Conservation (phyloP, 2,329 filamentous ascomycete species). For the Diplodia mutila region DNA sequence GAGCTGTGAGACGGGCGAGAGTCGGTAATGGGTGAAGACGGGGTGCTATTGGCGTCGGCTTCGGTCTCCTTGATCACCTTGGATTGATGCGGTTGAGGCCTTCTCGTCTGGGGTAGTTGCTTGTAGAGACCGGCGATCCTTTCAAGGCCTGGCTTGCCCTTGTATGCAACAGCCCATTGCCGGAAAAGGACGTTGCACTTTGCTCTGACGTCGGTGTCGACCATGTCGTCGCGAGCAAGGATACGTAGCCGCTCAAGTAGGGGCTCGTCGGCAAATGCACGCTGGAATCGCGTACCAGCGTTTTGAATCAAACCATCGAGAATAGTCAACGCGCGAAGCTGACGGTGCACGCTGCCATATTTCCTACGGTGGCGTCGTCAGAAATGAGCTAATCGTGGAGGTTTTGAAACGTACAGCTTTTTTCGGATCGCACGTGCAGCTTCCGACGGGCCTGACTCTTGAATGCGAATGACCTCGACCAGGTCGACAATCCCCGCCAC, state of each 20-base stretch:
- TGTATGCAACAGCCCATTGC: slow-evolving; percentile 84
- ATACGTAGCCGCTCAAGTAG: slow-evolving; percentile 88
- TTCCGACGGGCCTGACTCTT: slow-evolving; percentile 83
- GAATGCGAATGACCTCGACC: slow-evolving; percentile 90
- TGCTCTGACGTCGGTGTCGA: slow-evolving; percentile 81
- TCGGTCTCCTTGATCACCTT: slow-evolving; percentile 82
- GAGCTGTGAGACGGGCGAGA: slow-evolving; percentile 25
- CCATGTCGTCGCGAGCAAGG: slow-evolving; percentile 80
- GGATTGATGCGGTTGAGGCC: slow-evolving; percentile 71
- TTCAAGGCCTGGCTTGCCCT: slow-evolving; percentile 77
- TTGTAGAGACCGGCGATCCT: slow-evolving; percentile 78
- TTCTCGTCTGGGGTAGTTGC: slow-evolving; percentile 64
- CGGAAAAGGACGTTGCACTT: slow-evolving; percentile 88
- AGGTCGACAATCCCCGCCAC: slow-evolving; percentile 89
- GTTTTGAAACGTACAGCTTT: slow-evolving; percentile 68
- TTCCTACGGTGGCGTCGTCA: slow-evolving; percentile 59
- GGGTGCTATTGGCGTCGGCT: slow-evolving; percentile 69
- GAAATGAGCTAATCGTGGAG: neutral
- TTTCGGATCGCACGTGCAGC: slow-evolving; percentile 91
- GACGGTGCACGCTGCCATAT: slow-evolving; percentile 92
- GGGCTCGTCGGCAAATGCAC: slow-evolving; percentile 85
- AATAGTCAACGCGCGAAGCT: slow-evolving; percentile 84
- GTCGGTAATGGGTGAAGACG: slow-evolving; percentile 16
- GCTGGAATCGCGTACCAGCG: slow-evolving; percentile 83
- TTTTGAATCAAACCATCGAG: slow-evolving; percentile 95